Base-by-base conservation (phyloP, 1,284 basidiomycete species). In the Melampsora larici-populina region DNA sequence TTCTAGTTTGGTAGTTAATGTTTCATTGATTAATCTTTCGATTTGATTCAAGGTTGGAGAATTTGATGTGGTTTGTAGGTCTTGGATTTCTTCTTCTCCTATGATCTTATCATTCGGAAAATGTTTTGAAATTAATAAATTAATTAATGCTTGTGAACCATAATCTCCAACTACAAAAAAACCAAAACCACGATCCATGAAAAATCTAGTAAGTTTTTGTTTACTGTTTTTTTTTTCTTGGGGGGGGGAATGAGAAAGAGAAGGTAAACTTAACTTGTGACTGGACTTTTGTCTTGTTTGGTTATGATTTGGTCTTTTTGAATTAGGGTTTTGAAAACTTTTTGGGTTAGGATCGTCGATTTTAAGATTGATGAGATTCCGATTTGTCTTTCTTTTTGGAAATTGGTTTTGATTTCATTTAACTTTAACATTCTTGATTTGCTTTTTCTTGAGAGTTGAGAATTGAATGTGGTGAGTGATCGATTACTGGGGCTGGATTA, bases 211-310 rank as follows among this genome's bases (percentile, higher is more conserved):
- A 64, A 29, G 24, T 68, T 60, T 43, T 48, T 66, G 13, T n/a
- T n/a, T n/a, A n/a, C n/a, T n/a, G n/a, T n/a, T n/a, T n/a, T n/a
- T n/a, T n/a, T n/a, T n/a, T n/a, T n/a, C n/a, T n/a, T n/a, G n/a
- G n/a, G 29, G 18, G 31, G 11, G 5, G 24, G 17, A 55, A 55
- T 55, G 18, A 55, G 17, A 26, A 17, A 18, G 17, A 58, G 21
- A 21, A 9, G 26, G 36, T 40, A 40, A 40, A 40, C 36, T 86
- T 74, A 80, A 92, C 93, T 92, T 17, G 96, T 99, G 2, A 99
- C 96, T 3, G 96, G 96, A 48, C 92, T 94, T 85, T 95, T 94
- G 87, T 99, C 97, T 72, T 88, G 90, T 84, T 99, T 99, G 64
- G 90, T 91, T 65, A 97, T 86, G 0, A 92, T 93, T 84, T 97